These are phyloP conservation scores for Heteromeles arbutifolia DNA, from an alignment of 306 rosid species.

Conservation along the genomic window DNA sequence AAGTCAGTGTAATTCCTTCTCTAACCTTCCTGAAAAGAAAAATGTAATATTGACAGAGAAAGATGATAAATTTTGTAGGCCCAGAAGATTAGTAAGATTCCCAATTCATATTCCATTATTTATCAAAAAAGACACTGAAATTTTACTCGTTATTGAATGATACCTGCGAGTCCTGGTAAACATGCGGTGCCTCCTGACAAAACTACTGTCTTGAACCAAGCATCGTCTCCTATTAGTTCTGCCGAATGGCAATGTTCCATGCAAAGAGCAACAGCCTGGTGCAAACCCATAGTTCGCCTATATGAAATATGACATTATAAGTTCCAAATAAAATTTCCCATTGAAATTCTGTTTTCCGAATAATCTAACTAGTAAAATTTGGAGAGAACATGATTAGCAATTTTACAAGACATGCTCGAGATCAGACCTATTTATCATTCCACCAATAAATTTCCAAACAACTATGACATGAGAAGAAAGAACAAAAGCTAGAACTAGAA, in stretches of 20 bases:
- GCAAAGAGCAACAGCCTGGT: constrained; percentile 83
- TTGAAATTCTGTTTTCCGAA: no score
- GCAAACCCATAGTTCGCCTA: constrained; percentile 87
- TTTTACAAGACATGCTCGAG: background rate
- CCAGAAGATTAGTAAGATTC: no score
- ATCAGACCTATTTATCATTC: background rate
- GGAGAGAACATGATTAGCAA: background rate
- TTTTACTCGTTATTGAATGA: background rate
- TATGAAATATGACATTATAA: constrained; percentile 7
- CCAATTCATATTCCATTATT: constrained; percentile 5
- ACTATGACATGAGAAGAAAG: background rate
- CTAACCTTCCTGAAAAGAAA: constrained; percentile 32
- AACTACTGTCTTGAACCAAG: constrained; percentile 44
- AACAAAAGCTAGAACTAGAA: background rate
- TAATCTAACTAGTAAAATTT: no score
- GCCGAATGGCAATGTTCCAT: constrained; percentile 73
- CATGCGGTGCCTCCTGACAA: constrained; percentile 82
- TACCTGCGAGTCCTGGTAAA: constrained; percentile 90
- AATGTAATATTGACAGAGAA: no score
- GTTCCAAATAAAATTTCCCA: no score
- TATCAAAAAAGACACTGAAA: background rate
- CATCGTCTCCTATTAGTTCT: constrained; percentile 31
- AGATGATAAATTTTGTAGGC: no score
- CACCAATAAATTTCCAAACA: background rate
- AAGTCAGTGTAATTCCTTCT: constrained; percentile 54